Conservation (phyloP, 805 yeast genomes). For the Citeromyces nyonsensis region DNA sequence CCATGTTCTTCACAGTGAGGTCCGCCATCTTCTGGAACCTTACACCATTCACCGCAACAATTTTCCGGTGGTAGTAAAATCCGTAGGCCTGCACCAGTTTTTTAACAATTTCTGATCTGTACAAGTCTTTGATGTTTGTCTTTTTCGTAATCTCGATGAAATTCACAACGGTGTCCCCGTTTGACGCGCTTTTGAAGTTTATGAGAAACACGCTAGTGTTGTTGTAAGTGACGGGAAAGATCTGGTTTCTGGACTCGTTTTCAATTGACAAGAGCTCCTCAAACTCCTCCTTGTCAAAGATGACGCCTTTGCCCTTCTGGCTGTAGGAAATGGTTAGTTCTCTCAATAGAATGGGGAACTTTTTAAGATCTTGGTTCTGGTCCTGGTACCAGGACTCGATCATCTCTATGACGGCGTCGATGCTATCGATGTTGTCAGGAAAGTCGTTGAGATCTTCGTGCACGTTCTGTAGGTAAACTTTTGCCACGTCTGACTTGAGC, state of each 20-base stretch:
- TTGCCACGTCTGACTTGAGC: background rate
- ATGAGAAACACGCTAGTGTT: slow-evolving; percentile 13
- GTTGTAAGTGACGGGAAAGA: slow-evolving; percentile 15
- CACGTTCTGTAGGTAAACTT: slow-evolving; percentile 7
- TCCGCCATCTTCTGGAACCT: slow-evolving; percentile 7
- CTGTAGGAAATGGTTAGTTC: slow-evolving; percentile 13
- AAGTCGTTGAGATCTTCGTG: slow-evolving; percentile 7
- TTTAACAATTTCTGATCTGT: slow-evolving; percentile 11
- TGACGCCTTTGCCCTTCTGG: slow-evolving; percentile 10
- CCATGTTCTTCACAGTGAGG: slow-evolving; percentile 9
- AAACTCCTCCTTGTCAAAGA: slow-evolving; percentile 15
- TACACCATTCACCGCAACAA: slow-evolving; percentile 9
- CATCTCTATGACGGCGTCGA: slow-evolving; percentile 15
- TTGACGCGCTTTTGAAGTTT: slow-evolving; percentile 10
- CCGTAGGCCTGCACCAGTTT: slow-evolving; percentile 16
- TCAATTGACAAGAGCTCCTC: slow-evolving; percentile 7
- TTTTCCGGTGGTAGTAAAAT: slow-evolving; percentile 10
- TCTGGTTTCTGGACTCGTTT: slow-evolving; percentile 12
- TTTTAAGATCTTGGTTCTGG: slow-evolving; percentile 4
- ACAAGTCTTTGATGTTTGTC: slow-evolving; percentile 10
- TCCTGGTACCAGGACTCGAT: slow-evolving; percentile 11
- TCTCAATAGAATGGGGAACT: slow-evolving; percentile 10
- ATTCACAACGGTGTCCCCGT: slow-evolving; percentile 6
- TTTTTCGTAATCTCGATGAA: slow-evolving; percentile 12
- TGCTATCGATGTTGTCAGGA: slow-evolving; percentile 9